These are phyloP conservation scores for Chalara sp. DNA, from an alignment of 2,329 filamentous ascomycete genomes.

Conservation along the genomic window DNA sequence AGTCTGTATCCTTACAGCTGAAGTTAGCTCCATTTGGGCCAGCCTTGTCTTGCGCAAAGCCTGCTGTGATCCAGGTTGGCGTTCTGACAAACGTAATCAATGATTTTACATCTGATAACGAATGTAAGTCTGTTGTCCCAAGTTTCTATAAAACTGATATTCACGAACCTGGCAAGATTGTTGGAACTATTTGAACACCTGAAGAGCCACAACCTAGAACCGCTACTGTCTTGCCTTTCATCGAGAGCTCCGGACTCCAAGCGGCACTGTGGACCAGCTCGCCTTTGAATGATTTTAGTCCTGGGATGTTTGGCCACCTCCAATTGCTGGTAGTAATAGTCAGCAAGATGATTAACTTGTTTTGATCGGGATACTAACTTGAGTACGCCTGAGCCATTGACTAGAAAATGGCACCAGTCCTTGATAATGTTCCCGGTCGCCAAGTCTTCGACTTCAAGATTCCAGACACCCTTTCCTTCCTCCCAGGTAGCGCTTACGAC, in stretches of 20 bases:
- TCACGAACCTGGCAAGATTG: constrained; percentile 31
- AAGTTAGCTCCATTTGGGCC: constrained; percentile 10
- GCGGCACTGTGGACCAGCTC: constrained; percentile 36
- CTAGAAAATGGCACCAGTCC: constrained; percentile 36
- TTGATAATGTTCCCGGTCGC: constrained; percentile 17
- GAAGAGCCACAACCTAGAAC: constrained; percentile 32
- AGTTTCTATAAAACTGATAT: too few species aligned
- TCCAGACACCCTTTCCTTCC: constrained; percentile 34
- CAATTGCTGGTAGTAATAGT: constrained; percentile 15
- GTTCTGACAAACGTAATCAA: constrained; percentile 42
- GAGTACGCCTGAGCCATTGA: constrained; percentile 41
- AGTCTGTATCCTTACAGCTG: too few species aligned
- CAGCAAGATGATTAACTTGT: constrained; percentile 26
- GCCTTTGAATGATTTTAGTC: constrained; percentile 39
- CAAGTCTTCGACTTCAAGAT: constrained; percentile 33
- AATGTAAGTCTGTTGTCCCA: too few species aligned
- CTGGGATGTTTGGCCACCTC: constrained; percentile 37
- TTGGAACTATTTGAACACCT: constrained; percentile 28
- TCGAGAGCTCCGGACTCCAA: constrained; percentile 26
- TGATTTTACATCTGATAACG: constrained; percentile 34
- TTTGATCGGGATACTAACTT: too few species aligned
- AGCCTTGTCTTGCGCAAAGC: constrained; percentile 15
- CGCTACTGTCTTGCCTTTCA: constrained; percentile 25
- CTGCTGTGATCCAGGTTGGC: constrained; percentile 36
- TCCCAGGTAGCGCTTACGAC: constrained; percentile 38